Evolutionary conservation across 176 grass and related monocot species (phyloP).

Genomic region (Bothriochloa decipiens): DNA sequence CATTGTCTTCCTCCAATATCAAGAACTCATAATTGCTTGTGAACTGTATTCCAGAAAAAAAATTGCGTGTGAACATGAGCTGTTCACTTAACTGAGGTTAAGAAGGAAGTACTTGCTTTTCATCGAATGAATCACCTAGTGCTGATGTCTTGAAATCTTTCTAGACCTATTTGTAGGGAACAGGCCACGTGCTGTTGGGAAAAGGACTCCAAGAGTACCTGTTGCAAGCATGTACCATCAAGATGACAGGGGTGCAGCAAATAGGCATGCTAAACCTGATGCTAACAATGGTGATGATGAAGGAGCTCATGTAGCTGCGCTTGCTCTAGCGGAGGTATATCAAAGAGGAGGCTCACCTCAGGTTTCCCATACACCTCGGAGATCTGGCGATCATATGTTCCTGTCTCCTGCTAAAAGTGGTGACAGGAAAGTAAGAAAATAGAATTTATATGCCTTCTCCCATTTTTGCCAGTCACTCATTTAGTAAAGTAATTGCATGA

Average conservation of each 20-base stretch:
- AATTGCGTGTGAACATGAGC: neutral
- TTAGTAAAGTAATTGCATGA: conserved; percentile 41
- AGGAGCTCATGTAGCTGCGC: conserved; percentile 86
- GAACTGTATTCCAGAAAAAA: too few relatives aligned
- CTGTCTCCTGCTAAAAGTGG: conserved; percentile 67
- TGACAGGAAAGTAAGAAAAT: conserved; percentile 67
- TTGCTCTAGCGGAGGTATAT: conserved; percentile 83
- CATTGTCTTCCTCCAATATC: neutral
- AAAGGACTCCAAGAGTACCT: conserved; percentile 93
- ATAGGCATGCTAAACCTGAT: conserved; percentile 58
- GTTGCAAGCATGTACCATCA: conserved; percentile 71
- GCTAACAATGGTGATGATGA: conserved; percentile 75
- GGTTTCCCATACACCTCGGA: conserved; percentile 70
- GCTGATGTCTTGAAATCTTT: conserved; percentile 49
- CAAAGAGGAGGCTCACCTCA: conserved; percentile 88
- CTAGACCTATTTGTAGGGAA: conserved; percentile 65
- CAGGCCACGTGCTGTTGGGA: conserved; percentile 83
- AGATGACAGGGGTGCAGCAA: conserved; percentile 54
- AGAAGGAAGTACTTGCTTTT: conserved; percentile 29
- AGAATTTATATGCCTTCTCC: conserved; percentile 25
- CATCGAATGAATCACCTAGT: neutral
- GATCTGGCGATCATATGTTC: conserved; percentile 53
- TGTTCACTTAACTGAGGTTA: neutral
- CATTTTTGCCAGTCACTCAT: conserved; percentile 13
- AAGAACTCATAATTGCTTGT: conserved; percentile 26